Percentiles rank a stretch among this genome's conserved stretches.
Conservation (phyloP, 345 rosid species). For the Moricandia moricandioides region DNA sequence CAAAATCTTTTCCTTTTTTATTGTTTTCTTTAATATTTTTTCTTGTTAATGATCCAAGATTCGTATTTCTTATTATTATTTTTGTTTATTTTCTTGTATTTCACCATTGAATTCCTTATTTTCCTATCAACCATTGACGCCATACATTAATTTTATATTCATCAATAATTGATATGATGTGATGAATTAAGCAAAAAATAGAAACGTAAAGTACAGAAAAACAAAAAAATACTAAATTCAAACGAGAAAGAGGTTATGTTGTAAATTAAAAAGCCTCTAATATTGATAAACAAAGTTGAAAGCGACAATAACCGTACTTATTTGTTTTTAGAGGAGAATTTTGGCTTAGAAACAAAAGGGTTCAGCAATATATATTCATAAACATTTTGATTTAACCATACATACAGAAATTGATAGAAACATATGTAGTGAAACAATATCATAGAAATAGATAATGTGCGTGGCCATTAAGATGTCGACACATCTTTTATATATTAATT, state of each 20-base stretch:
- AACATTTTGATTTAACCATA: not conserved
- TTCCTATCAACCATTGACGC: constrained; percentile 1
- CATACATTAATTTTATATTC: not conserved
- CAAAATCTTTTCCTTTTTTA: not conserved
- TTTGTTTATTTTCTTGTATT: not conserved
- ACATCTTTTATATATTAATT: too few species aligned
- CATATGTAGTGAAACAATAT: too few species aligned
- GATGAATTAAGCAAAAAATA: not conserved
- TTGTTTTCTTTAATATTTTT: too few species aligned
- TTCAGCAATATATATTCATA: not conserved
- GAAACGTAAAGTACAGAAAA: not conserved
- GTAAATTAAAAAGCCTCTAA: not conserved
- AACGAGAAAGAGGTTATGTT: not conserved
- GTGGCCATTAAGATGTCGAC: too few species aligned
- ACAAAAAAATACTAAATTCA: not conserved
- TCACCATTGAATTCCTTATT: not conserved
- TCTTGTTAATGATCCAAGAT: not conserved
- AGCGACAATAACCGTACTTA: not conserved
- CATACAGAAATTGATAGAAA: not conserved
- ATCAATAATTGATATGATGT: not conserved
- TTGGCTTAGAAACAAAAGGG: not conserved
- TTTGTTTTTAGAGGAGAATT: not conserved
- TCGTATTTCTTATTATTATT: not conserved
- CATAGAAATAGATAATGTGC: not conserved
- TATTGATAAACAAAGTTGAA: not conserved